A percentile compares a stretch with the other conserved stretches of the same genome.
These are phyloP conservation scores for Inosperma sp. DNA, from an alignment of 768 basidiomycete genomes.

Conservation along the genomic window DNA sequence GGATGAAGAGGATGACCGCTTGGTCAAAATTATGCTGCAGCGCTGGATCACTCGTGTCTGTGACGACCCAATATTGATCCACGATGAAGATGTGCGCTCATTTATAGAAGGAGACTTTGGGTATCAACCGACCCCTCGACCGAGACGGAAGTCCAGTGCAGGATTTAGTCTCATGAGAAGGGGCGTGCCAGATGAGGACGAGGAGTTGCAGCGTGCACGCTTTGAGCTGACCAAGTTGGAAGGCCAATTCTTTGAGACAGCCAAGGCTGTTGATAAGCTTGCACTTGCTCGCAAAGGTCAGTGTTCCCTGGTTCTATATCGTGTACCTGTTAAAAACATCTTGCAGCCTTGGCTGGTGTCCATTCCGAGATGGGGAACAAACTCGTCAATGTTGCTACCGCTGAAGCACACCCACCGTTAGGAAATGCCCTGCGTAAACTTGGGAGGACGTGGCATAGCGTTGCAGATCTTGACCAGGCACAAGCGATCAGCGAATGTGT, in stretches of 20 bases:
- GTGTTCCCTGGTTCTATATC: background rate
- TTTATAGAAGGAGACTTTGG: conserved; percentile 99
- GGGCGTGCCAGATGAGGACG: conserved; percentile 89
- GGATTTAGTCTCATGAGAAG: conserved; percentile 76
- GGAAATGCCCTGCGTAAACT: conserved; percentile 81
- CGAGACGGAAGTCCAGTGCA: conserved; percentile 64
- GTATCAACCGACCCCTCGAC: conserved; percentile 79
- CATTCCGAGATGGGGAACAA: conserved; percentile 94
- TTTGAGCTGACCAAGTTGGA: conserved; percentile 92
- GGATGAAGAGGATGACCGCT: conserved; percentile 96
- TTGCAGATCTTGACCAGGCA: conserved; percentile 85
- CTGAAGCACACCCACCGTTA: conserved; percentile 81
- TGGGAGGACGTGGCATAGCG: conserved; percentile 80
- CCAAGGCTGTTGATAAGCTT: conserved; percentile 85
- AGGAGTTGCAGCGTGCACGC: conserved; percentile 83
- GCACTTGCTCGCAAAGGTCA: conserved; percentile 75
- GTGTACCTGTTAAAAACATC: too few relatives aligned
- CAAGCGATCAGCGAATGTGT: conserved; percentile 94
- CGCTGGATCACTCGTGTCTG: conserved; percentile 91
- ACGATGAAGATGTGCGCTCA: conserved; percentile 89
- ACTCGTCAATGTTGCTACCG: conserved; percentile 80
- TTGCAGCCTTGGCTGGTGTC: conserved; percentile 58
- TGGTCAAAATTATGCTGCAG: conserved; percentile 93
- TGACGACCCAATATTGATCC: conserved; percentile 82
- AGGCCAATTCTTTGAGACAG: conserved; percentile 86